Evolutionary conservation across 78 protist species (phyloP), one percentile per base, ranked within the genome.

Genomic region (Dictyostelium brefeldianum): DNA sequence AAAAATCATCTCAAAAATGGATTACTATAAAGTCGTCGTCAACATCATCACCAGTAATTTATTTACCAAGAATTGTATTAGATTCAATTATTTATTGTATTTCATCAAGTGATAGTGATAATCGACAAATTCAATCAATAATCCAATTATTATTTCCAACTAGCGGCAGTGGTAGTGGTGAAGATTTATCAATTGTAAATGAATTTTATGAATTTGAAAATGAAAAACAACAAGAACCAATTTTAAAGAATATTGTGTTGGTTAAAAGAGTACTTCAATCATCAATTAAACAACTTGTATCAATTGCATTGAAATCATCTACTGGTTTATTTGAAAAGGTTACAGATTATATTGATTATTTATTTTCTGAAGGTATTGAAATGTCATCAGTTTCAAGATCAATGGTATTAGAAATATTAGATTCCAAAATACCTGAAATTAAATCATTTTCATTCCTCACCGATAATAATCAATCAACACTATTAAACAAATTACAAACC

Each of bases 21-120:
- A 22, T 73, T 17, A 47, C 43, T n/a, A 36, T n/a, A 36, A 11
- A 62, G 1, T 18, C n/a, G 6, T 7, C 12, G 3, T 36, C 25
- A 46, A 73, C 11, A 73, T 43, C 4, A 15, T 6, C 11, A 20
- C 11, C 10, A 73, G 2, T 48, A 51, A 51, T 77, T 22, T 29
- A 77, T 77, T 18, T 77, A 41, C 82, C 82, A 77, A 77, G 65
- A 14, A 25, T 77, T 25, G 43, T 77, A 15, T 31, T 77, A 0
- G 82, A 77, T 51, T 27, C 82, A 27, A 51, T 77, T 51, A 51
- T 77, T 15, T 77, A 77, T 77, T 77, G 57, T 9, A 11, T 77
- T 50, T 77, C 69, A 51, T 36, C 46, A 22, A 15, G 27, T 77
- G 18, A 5, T 50, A 51, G 15, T 77, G 27, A 27, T 77, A 29